Conservation (phyloP, 2,329 filamentous ascomycete genomes). For the Pseudogymnoascus sp. region DNA sequence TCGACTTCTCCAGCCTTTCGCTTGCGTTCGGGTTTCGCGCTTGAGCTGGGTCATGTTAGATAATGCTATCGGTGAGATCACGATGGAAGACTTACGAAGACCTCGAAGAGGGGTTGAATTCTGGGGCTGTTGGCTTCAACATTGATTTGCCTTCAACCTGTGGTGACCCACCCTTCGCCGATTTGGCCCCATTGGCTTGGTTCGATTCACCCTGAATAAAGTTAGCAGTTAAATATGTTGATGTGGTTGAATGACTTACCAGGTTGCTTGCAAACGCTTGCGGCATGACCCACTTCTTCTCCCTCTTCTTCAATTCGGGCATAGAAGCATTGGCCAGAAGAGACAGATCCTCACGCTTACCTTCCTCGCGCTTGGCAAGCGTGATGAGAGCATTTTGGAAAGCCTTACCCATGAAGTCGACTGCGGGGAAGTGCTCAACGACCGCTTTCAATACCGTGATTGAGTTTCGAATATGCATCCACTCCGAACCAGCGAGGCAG, state of each 20-base stretch:
- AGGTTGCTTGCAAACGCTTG: constrained; percentile 62
- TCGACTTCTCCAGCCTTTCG: constrained; percentile 46
- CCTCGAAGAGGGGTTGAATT: constrained; percentile 51
- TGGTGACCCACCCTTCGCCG: constrained; percentile 2
- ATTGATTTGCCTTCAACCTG: constrained; percentile 28
- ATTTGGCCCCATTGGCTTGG: constrained; percentile 14
- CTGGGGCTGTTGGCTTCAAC: constrained; percentile 51
- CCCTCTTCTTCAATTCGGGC: constrained; percentile 59
- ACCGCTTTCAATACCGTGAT: constrained; percentile 81
- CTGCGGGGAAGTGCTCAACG: constrained; percentile 73
- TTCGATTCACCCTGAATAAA: constrained; percentile 18
- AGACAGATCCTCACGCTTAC: constrained; percentile 63
- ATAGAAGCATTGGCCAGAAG: constrained; percentile 64
- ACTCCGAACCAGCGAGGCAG: constrained; percentile 76
- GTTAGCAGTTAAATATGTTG: constrained; percentile 20
- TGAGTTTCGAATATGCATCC: constrained; percentile 96
- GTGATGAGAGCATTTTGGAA: constrained; percentile 56
- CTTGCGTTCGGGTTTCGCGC: constrained; percentile 13
- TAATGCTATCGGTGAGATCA: neutral
- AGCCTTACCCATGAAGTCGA: constrained; percentile 76
- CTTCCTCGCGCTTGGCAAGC: constrained; percentile 57
- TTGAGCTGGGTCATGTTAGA: neutral
- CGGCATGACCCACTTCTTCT: constrained; percentile 63
- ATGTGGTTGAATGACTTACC: constrained; percentile 35
- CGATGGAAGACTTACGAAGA: constrained; percentile 23